Conservation (phyloP, 495 filamentous ascomycete genomes). For the Jackrogersella multiformis region DNA sequence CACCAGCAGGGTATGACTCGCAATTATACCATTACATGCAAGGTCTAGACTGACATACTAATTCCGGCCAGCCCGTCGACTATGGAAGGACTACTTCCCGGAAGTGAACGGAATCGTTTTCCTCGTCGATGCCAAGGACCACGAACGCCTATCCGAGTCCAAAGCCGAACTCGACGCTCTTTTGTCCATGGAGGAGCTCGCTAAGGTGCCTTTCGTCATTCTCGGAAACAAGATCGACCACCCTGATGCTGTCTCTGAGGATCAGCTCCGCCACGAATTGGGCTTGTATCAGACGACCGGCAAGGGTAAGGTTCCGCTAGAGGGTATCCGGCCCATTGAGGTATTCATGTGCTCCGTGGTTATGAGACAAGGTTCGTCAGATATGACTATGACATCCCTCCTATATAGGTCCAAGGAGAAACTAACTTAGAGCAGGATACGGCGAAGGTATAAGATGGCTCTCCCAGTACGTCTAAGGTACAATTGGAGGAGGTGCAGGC, state of each 20-base stretch:
- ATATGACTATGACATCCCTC: background rate
- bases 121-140: conserved; percentile 96
- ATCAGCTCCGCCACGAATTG: conserved; percentile 87
- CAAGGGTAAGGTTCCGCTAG: conserved; percentile 95
- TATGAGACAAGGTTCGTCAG: conserved; percentile 85
- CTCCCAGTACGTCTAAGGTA: conserved; percentile 76
- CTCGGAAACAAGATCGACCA: conserved; percentile 99
- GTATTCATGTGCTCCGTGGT: conserved; percentile 99
- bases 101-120: conserved; percentile 98
- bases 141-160: conserved; percentile 89
- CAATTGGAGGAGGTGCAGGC: background rate
- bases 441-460: conserved; percentile 83
- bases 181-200: conserved; percentile 89
- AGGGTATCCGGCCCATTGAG: conserved; percentile 95
- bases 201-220: conserved; percentile 93
- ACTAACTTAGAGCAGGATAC: conserved; percentile 59
- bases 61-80: conserved; percentile 75
- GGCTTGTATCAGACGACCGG: conserved; percentile 97
- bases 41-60: background rate
- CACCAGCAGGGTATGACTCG: conserved; percentile 89
- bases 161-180: conserved; percentile 97
- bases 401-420: background rate
- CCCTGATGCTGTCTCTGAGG: conserved; percentile 92
- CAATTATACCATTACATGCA: background rate
- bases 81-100: conserved; percentile 99